A percentile compares a stretch with the other conserved stretches of the same genome.
phyloP scores from a whole-genome alignment of 805 yeast genomes.

The Saturnispora halmiae region DNA sequence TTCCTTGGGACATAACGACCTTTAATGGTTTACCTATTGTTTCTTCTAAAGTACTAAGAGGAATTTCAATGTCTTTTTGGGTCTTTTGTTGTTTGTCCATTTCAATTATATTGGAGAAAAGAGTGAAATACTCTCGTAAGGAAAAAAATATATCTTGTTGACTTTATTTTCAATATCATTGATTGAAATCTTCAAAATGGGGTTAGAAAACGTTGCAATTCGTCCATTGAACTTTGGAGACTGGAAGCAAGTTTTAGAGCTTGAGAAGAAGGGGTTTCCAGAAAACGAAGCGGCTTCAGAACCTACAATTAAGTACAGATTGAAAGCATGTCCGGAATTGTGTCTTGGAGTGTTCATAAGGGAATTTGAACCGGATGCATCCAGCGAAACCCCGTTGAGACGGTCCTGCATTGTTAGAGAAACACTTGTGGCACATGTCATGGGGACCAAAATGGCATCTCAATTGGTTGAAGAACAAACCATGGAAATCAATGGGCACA shows the following conservation, averaged over 20 bases:
- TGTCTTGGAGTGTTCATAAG: constrained; percentile 82
- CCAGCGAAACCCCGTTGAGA: constrained; percentile 28
- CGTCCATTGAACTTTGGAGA: constrained; percentile 79
- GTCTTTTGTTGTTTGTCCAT: too few relatives aligned
- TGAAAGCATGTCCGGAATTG: constrained; percentile 79
- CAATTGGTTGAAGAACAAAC: constrained; percentile 42
- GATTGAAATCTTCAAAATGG: background rate
- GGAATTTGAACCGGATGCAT: constrained; percentile 38
- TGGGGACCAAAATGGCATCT: constrained; percentile 61
- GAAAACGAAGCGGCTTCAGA: constrained; percentile 56
- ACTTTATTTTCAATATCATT: background rate
- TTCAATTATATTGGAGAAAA: too few relatives aligned
- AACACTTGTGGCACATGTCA: constrained; percentile 66
- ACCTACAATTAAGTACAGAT: constrained; percentile 60
- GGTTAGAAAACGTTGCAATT: constrained; percentile 24
- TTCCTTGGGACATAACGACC: constrained; percentile 48
- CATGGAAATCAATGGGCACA: constrained; percentile 61
- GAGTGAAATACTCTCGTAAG: too few relatives aligned
- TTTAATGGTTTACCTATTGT: constrained; percentile 73
- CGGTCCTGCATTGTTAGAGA: constrained; percentile 48
- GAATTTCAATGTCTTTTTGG: constrained; percentile 41
- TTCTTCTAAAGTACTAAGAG: constrained; percentile 81
- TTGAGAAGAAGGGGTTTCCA: constrained; percentile 66
- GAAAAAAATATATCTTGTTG: too few relatives aligned
- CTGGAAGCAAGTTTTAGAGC: constrained; percentile 44